Evolutionary conservation across 768 basidiomycete species (phyloP).

Genomic region (Macrolepiota albuminosa): DNA sequence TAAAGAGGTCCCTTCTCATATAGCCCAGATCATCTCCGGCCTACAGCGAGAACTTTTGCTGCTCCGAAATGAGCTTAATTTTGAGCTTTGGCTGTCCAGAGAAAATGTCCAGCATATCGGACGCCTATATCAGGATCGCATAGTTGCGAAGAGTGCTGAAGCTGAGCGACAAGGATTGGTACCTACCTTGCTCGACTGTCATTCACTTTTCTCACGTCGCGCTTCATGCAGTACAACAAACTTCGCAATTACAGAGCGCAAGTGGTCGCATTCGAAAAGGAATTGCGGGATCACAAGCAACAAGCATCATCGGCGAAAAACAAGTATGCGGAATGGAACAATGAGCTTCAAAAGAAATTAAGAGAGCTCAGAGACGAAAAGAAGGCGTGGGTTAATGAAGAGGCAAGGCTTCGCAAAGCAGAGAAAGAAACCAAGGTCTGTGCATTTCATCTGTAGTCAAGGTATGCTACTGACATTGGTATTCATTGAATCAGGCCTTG

Average conservation of each 20-base stretch:
- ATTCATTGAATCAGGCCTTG: constrained; percentile 42
- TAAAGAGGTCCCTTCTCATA: constrained; percentile 35
- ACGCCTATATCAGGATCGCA: constrained; percentile 69
- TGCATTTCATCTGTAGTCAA: background rate
- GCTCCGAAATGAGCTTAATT: constrained; percentile 77
- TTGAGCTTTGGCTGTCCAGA: constrained; percentile 78
- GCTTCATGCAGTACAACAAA: constrained; percentile 62
- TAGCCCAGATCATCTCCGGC: constrained; percentile 61
- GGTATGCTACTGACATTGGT: background rate
- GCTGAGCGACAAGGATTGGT: constrained; percentile 80
- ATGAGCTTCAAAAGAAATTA: constrained; percentile 72
- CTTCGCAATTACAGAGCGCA: constrained; percentile 70
- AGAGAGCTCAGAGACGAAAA: constrained; percentile 76
- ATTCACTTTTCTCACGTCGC: background rate
- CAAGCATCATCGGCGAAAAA: constrained; percentile 71
- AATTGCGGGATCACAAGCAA: constrained; percentile 68
- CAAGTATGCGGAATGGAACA: constrained; percentile 82
- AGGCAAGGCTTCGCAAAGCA: constrained; percentile 59
- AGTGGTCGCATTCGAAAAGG: constrained; percentile 60
- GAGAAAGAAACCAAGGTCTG: constrained; percentile 67
- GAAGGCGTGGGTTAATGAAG: constrained; percentile 68
- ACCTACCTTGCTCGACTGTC: constrained; percentile 19
- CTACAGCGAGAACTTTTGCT: constrained; percentile 75
- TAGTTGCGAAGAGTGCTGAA: constrained; percentile 71
- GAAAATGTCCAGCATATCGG: constrained; percentile 82